Conservation (phyloP, 805 yeast species). For the Cyberlindnera meyerae region DNA sequence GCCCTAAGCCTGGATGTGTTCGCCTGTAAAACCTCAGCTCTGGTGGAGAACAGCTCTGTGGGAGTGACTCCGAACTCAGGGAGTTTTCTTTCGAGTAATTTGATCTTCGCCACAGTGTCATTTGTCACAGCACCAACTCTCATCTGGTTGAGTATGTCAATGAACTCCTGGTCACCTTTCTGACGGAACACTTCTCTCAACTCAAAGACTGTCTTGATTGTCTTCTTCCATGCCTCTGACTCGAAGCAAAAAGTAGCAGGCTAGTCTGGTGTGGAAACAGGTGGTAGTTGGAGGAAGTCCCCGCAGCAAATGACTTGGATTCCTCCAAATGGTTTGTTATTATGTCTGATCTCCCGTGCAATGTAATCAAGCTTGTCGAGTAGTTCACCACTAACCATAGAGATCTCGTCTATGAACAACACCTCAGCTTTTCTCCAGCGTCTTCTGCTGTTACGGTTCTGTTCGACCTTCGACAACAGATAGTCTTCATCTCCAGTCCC, state of each 20-base stretch:
- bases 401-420: constrained; percentile 69
- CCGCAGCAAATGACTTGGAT: constrained; percentile 74
- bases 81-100: constrained; percentile 46
- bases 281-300: constrained; percentile 80
- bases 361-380: constrained; percentile 59
- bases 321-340: constrained; percentile 66
- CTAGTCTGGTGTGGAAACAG: constrained; percentile 38
- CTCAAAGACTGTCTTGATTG: constrained; percentile 52
- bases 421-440: constrained; percentile 58
- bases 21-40: constrained; percentile 66
- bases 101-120: constrained; percentile 45
- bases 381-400: constrained; percentile 71
- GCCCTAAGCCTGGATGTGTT: constrained; percentile 45
- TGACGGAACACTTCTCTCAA: constrained; percentile 70
- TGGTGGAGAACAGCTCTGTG: constrained; percentile 69
- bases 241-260: constrained; percentile 58
- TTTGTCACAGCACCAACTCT: constrained; percentile 55
- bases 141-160: constrained; percentile 71
- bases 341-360: constrained; percentile 46
- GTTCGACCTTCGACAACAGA: constrained; percentile 47
- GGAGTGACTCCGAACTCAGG: constrained; percentile 61
- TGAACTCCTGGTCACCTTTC: constrained; percentile 63
- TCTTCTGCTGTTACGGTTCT: constrained; percentile 42
- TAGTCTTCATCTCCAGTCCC: constrained; percentile 43
- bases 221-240: constrained; percentile 53